phyloP scores from a whole-genome alignment of 257 asterid genomes.

The Forsythia viridissima region DNA sequence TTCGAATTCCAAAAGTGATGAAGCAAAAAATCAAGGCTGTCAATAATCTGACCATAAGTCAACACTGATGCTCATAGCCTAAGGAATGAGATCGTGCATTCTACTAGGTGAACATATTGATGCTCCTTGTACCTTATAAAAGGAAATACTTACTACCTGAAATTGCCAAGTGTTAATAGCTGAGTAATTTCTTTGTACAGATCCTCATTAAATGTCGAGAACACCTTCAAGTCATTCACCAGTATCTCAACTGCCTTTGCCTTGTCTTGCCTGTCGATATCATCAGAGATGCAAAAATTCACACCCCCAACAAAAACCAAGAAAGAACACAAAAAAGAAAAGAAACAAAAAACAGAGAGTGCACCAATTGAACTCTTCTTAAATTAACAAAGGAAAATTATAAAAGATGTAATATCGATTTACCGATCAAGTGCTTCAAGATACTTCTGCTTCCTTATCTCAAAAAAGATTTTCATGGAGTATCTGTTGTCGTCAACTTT shows the following conservation, averaged over 20 bases:
- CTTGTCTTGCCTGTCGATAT: conserved; percentile 73
- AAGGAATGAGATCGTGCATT: conserved; percentile 8
- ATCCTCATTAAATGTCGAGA: conserved; percentile 88
- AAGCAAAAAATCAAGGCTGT: background rate
- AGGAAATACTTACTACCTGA: conserved; percentile 57
- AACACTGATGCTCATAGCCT: background rate
- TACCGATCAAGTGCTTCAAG: conserved; percentile 98
- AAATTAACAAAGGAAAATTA: background rate
- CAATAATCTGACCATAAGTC: background rate
- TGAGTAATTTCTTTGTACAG: conserved; percentile 91
- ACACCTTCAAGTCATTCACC: conserved; percentile 86
- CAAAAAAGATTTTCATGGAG: conserved; percentile 97
- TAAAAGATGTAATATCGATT: conserved; percentile 6
- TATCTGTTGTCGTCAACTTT: conserved; percentile 95
- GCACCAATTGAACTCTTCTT: background rate
- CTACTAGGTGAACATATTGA: background rate
- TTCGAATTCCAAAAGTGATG: background rate
- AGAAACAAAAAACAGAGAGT: background rate
- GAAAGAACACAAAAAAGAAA: too few relatives aligned
- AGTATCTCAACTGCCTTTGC: conserved; percentile 89
- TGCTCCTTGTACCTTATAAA: conserved; percentile 4
- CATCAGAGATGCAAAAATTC: conserved; percentile 6
- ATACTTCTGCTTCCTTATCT: conserved; percentile 94
- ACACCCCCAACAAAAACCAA: background rate
- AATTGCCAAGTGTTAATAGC: conserved; percentile 77